Percentiles rank a stretch among this genome's conserved stretches.
Conservation (phyloP, 768 basidiomycete genomes). For the button mushroom (Agaricus bisporus) region DNA sequence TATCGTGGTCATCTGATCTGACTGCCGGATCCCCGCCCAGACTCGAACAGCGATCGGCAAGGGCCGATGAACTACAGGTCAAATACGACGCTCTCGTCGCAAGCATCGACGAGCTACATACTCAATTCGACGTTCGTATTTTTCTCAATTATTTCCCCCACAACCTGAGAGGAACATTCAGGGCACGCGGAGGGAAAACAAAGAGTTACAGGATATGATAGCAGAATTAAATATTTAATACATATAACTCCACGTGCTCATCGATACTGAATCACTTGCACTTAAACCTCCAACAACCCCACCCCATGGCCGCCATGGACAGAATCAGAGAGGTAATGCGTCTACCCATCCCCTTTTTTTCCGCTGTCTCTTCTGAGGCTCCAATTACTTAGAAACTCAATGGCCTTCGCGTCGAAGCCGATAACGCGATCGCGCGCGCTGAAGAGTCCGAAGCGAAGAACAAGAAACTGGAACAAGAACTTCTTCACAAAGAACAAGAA, state of each 20-base stretch:
- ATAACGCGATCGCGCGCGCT: constrained; percentile 72
- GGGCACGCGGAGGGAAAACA: constrained; percentile 1
- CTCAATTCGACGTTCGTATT: constrained; percentile 1
- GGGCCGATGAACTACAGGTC: constrained; percentile 1
- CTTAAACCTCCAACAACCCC: constrained; percentile 7
- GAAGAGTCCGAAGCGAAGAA: constrained; percentile 82
- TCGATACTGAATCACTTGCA: constrained; percentile 9
- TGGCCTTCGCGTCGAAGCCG: constrained; percentile 78
- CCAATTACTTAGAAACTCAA: constrained; percentile 55
- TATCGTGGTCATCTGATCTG: constrained; percentile 1
- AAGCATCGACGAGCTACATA: constrained; percentile 4
- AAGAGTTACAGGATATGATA: constrained; percentile 4
- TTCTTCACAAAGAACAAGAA: constrained; percentile 83
- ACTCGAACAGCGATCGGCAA: not conserved
- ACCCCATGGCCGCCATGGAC: constrained; percentile 24
- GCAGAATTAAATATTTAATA: constrained; percentile 3
- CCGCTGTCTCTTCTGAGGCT: not conserved
- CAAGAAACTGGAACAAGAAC: constrained; percentile 67
- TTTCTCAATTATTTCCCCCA: not conserved
- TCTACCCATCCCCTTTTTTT: not conserved
- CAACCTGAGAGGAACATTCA: not conserved
- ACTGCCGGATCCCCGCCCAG: not conserved
- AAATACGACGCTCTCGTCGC: constrained; percentile 1
- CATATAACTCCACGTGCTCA: constrained; percentile 7
- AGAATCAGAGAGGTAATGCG: constrained; percentile 43